A percentile compares a stretch with the other conserved stretches of the same genome.
Conservation (phyloP, 257 asterid species). For the Solanum neorickii region DNA sequence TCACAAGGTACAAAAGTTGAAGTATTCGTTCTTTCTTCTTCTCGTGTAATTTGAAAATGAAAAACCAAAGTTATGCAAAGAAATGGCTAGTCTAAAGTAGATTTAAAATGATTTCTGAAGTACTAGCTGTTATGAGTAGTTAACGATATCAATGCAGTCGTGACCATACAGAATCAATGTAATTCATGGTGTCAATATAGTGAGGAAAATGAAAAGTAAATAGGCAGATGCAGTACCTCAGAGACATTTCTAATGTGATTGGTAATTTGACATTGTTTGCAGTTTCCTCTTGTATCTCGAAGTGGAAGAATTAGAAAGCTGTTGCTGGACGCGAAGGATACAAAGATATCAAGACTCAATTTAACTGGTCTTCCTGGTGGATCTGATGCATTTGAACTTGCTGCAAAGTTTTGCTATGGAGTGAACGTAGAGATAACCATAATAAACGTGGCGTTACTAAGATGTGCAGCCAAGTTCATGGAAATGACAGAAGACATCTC, state of each 20-base stretch:
- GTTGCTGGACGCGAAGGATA: slow-evolving; percentile 54
- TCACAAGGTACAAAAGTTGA: slow-evolving; percentile 57
- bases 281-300: slow-evolving; percentile 84
- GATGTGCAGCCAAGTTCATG: slow-evolving; percentile 64
- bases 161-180: background rate
- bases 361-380: slow-evolving; percentile 77
- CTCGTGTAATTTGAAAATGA: background rate
- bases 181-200: background rate
- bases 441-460: slow-evolving; percentile 54
- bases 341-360: slow-evolving; percentile 46
- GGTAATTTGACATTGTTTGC: slow-evolving; percentile 2
- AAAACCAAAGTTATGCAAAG: background rate
- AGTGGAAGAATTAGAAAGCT: slow-evolving; percentile 68
- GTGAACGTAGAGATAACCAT: slow-evolving; percentile 55
- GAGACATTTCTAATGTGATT: background rate
- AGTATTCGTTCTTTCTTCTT: background rate
- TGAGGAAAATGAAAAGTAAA: background rate
- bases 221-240: background rate
- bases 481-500: slow-evolving; percentile 85
- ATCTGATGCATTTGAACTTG: slow-evolving; percentile 73
- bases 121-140: background rate
- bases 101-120: background rate
- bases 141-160: background rate
- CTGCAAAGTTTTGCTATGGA: slow-evolving; percentile 91
- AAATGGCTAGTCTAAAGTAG: background rate